A percentile compares a stretch with the other conserved stretches of the same genome.
phyloP scores from a whole-genome alignment of 2,329 filamentous ascomycete species.

The Clarireedia homoeocarpa region DNA sequence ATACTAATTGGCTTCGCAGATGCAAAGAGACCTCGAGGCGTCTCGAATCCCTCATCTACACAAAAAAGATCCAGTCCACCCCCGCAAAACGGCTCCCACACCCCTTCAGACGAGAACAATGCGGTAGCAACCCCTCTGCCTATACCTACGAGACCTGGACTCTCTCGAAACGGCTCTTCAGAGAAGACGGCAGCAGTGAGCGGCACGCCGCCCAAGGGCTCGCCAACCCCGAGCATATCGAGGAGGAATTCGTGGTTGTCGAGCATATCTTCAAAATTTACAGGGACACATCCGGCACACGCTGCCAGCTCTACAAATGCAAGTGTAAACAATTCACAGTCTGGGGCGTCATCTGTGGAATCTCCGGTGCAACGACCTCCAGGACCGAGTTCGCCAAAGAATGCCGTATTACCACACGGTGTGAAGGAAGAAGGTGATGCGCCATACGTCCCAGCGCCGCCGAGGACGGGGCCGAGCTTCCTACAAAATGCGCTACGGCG shows the following conservation, averaged over 20 bases:
- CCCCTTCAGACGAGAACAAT: constrained; percentile 1
- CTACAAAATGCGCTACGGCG: constrained; percentile 75
- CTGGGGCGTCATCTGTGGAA: constrained; percentile 25
- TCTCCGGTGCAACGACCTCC: constrained; percentile 26
- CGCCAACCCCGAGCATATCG: constrained; percentile 16
- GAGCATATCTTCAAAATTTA: constrained; percentile 88
- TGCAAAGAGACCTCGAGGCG: constrained; percentile 3
- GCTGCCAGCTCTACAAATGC: constrained; percentile 24
- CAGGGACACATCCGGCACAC: constrained; percentile 32
- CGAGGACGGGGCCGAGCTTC: constrained; percentile 64
- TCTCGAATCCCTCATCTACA: neutral
- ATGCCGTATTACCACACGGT: constrained; percentile 52
- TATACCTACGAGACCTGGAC: constrained; percentile 17
- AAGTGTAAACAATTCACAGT: constrained; percentile 19
- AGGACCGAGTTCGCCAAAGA: constrained; percentile 38
- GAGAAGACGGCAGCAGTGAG: constrained; percentile 22
- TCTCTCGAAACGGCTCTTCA: constrained; percentile 19
- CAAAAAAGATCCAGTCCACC: neutral
- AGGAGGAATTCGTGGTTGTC: constrained; percentile 83
- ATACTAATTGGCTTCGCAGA: neutral
- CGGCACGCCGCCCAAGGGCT: constrained; percentile 19
- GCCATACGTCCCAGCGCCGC: constrained; percentile 68
- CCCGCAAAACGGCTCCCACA: neutral
- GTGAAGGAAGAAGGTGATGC: constrained; percentile 49
- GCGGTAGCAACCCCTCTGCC: neutral